Evolutionary conservation across 345 rosid genomes (phyloP).

Genomic region (Acer yangbiense): DNA sequence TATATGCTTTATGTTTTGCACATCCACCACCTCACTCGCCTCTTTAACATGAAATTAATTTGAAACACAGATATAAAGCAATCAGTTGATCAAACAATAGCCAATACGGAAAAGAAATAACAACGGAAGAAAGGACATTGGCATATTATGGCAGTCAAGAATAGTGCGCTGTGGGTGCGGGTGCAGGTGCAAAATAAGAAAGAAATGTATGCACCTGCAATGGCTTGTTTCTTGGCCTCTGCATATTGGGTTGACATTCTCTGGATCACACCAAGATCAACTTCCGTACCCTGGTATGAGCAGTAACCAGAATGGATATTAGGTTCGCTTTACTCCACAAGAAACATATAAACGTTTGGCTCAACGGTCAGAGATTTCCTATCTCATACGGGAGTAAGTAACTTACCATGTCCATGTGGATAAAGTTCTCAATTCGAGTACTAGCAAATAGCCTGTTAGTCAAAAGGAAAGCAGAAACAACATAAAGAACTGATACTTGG

Average conservation of each 20-base stretch:
- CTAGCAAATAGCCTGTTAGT: conserved; percentile 54
- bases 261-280: conserved; percentile 52
- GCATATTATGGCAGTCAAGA: background rate
- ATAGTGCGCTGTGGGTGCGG: too few relatives aligned
- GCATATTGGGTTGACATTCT: conserved; percentile 61
- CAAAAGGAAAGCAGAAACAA: conserved; percentile 21
- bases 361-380: background rate
- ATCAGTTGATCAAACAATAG: background rate
- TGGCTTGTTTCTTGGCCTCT: conserved; percentile 65
- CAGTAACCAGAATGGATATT: background rate
- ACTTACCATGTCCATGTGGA: conserved; percentile 84
- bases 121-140: background rate
- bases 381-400: background rate
- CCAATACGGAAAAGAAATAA: background rate
- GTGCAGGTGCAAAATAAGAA: background rate
- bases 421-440: conserved; percentile 55
- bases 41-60: conserved; percentile 39
- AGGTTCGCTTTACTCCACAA: background rate
- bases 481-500: background rate
- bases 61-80: conserved; percentile 1
- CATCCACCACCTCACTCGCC: conserved; percentile 48
- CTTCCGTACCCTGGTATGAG: conserved; percentile 50
- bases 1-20: conserved; percentile 63
- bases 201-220: conserved; percentile 46
- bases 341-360: background rate